Evolutionary conservation across 345 rosid species (phyloP), one percentile per base, ranked within the genome.

Genomic region (Theobroma cacao): DNA sequence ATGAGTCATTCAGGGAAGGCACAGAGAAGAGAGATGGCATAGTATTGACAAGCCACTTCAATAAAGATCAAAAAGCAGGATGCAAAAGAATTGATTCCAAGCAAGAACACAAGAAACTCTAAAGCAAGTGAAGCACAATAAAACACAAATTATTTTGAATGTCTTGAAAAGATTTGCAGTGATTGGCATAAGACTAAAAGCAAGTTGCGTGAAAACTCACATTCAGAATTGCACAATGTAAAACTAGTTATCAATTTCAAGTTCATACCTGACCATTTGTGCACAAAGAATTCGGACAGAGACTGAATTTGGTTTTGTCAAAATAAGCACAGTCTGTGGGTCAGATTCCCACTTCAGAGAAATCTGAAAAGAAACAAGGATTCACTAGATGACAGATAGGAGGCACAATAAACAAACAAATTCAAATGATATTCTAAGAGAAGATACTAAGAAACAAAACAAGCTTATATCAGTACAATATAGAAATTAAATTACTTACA

Each of bases 301-400:
- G 78, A 67, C 82, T 80, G 98, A 93, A 80, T 97, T 94, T 53
- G 99, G 99, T 86, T 97, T 97, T 34, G 92, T 90, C 84, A 97
- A 72, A 75, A 97, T 90, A 75, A 97, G 92, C 85, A 97, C 93
- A 63, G 95, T 94, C 80, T 91, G 96, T 8, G 99, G 98, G 55
- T 80, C 82, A 68, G 94, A 86, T 87, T 94, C 99, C 99, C 98
- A 97, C 85, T 87, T 88, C 89, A 94, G 79, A 80, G 97, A 83
- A 89, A 97, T 97, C 99, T 97, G 98, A 82, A 77, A 89, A 67
- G 47, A 34, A 48, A 73, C 26, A 14, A 30, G 38, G 56, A 33
- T 64, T 33, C 34, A 62, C 30, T 7, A 59, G 70, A 75, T 38
- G 22, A 24, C 5, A 15, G 47, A 45, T 43, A 61, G 38, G 22